Percentiles rank a stretch among this genome's conserved stretches.
These are phyloP conservation scores for Stereocaulon alpinum DNA, from an alignment of 495 filamentous ascomycete species.

Conservation along the genomic window DNA sequence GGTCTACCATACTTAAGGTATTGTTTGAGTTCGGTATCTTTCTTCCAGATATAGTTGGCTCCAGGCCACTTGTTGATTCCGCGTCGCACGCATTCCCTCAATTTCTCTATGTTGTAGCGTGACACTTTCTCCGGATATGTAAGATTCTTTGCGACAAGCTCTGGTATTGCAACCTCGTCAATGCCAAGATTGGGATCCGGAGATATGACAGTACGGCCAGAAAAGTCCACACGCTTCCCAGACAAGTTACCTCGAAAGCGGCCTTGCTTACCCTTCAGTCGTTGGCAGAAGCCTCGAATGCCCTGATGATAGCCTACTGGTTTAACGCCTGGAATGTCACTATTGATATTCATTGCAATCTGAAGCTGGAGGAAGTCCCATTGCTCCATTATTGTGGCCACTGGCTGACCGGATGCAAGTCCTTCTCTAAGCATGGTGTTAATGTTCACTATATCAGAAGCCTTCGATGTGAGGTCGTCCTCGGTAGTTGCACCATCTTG, in stretches of 20 bases:
- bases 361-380: conserved; percentile 96
- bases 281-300: conserved; percentile 87
- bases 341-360: conserved; percentile 95
- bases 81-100: conserved; percentile 58
- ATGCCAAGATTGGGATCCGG: conserved; percentile 92
- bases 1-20: conserved; percentile 66
- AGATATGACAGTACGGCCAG: conserved; percentile 92
- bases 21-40: conserved; percentile 54
- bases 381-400: conserved; percentile 90
- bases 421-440: conserved; percentile 73
- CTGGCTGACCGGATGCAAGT: conserved; percentile 65
- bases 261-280: conserved; percentile 93
- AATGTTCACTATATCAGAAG: conserved; percentile 86
- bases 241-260: conserved; percentile 94
- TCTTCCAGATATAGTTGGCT: conserved; percentile 72
- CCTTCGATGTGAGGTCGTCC: conserved; percentile 90
- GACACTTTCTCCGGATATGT: conserved; percentile 89
- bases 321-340: conserved; percentile 75
- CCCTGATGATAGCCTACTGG: conserved; percentile 64
- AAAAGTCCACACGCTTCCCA: conserved; percentile 98
- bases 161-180: conserved; percentile 85
- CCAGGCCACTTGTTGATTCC: conserved; percentile 74
- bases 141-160: conserved; percentile 81
- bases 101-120: conserved; percentile 70
- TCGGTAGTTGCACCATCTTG: conserved; percentile 89